Base-by-base conservation (phyloP, 2,329 filamentous ascomycete species). In the Juglanconis juglandina region DNA sequence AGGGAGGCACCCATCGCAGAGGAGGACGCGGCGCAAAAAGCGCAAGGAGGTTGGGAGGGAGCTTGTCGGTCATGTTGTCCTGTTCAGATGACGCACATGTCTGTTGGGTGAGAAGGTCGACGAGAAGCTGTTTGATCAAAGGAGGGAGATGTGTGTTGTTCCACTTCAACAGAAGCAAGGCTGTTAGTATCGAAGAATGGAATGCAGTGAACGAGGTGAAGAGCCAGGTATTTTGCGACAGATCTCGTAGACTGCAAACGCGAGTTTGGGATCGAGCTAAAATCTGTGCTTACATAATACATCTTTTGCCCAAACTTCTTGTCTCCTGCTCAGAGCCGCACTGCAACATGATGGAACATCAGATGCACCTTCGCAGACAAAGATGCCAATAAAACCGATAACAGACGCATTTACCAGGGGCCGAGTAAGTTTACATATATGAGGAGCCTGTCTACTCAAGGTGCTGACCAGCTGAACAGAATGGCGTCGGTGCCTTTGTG, bases 11-110 rank as follows among this genome's bases (percentile, higher is more conserved):
- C 83, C 91, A 98, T 76, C 92, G 90, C 72, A 98, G 80, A 62
- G 94, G 90, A 68, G 95, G 95, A 62, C 95, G 91, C 72, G 95
- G 91, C 77, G 94, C 91, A 79, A 99, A 99, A 67, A 98, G 91
- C 76, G 91, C 90, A 69, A 98, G 84, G 62, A 98, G 85, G 73
- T 96, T 94, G 59, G 90, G 91, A 61, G 95, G 94, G 24, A 99
- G 89, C 77, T 96, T 95, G 82, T 97, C 94, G 54, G 95, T 98
- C 95, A 98, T 99, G 64, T 68, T 58, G 95, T 98, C 94, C 98
- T 98, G 64, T 68, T 53, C 41, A 58, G 58, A 39, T 79, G 69
- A 58, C 64, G 54, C 52, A 24, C 51, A 35, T 57, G 9, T 51
- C 52, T 17, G 48, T 49, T 53, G 32, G 33, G 50, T 48, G 4